Conservation (phyloP, 2,329 filamentous ascomycete genomes). For the Venturia aucupariae region DNA sequence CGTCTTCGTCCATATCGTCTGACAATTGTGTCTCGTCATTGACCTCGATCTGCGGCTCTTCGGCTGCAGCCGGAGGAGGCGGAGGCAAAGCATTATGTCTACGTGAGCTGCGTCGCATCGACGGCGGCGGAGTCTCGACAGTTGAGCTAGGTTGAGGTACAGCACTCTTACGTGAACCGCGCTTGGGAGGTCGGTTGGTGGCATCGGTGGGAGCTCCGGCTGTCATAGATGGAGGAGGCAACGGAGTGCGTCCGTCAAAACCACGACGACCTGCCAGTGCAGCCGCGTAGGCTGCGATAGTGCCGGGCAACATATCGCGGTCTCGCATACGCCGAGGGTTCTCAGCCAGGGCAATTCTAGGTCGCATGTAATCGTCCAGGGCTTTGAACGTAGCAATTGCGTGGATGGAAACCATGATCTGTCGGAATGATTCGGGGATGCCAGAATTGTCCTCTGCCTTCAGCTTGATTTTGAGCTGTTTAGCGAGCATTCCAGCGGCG, state of each 20-base stretch:
- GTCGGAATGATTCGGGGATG: conserved; percentile 77
- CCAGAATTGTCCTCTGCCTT: conserved; percentile 84
- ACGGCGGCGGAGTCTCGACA: conserved; percentile 34
- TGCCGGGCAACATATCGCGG: conserved; percentile 48
- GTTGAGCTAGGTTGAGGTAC: conserved; percentile 19
- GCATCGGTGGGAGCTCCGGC: conserved; percentile 27
- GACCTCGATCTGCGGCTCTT: conserved; percentile 68
- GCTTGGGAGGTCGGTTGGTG: conserved; percentile 24
- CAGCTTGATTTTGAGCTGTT: conserved; percentile 83
- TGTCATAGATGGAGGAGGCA: conserved; percentile 22
- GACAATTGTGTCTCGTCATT: conserved; percentile 82
- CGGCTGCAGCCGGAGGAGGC: conserved; percentile 41
- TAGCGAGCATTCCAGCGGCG: conserved; percentile 90
- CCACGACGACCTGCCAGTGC: conserved; percentile 50
- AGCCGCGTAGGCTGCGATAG: conserved; percentile 69
- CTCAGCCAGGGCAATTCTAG: conserved; percentile 74
- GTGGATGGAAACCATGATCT: conserved; percentile 97
- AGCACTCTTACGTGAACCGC: conserved; percentile 12
- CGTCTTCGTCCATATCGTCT: conserved; percentile 61
- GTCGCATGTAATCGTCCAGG: conserved; percentile 88
- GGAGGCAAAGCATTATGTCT: conserved; percentile 39
- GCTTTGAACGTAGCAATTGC: conserved; percentile 97
- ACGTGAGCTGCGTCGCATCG: conserved; percentile 53
- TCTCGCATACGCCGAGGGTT: conserved; percentile 55
- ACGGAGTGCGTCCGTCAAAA: neutral